Conservation (phyloP, 768 basidiomycete genomes). For the Termitomyces sp. region DNA sequence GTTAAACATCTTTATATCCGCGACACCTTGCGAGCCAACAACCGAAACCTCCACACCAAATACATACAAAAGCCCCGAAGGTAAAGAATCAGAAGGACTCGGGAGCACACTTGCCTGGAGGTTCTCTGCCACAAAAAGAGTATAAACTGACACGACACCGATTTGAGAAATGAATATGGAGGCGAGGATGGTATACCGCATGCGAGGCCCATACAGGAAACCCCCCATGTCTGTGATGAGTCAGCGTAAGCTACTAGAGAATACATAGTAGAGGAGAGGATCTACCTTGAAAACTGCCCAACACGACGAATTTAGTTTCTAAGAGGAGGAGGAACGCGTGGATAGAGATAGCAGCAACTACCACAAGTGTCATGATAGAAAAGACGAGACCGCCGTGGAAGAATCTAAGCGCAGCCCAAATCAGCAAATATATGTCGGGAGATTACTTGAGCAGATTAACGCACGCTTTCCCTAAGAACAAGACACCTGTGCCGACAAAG, state of each 20-base stretch:
- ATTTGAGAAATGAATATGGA: slow-evolving; percentile 89
- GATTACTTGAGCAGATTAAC: slow-evolving; percentile 19
- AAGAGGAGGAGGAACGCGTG: slow-evolving; percentile 93
- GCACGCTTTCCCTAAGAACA: slow-evolving; percentile 94
- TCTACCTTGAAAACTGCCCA: slow-evolving; percentile 95
- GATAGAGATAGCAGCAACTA: slow-evolving; percentile 83
- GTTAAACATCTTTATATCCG: slow-evolving; percentile 85
- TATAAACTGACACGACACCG: slow-evolving; percentile 87
- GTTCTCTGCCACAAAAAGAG: slow-evolving; percentile 94
- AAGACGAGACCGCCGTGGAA: slow-evolving; percentile 94
- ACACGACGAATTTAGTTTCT: slow-evolving; percentile 84
- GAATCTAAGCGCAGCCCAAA: slow-evolving; percentile 60
- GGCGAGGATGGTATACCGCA: slow-evolving; percentile 84
- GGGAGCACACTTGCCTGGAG: slow-evolving; percentile 46
- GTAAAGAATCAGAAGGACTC: too few species aligned
- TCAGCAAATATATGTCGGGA: neutral
- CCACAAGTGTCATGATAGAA: slow-evolving; percentile 69
- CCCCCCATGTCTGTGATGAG: slow-evolving; percentile 81
- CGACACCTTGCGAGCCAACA: slow-evolving; percentile 66
- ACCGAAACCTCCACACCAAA: slow-evolving; percentile 77
- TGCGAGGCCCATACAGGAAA: slow-evolving; percentile 84
- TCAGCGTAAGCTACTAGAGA: neutral
- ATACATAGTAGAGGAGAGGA: rapidly evolving
- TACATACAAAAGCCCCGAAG: slow-evolving; percentile 82
- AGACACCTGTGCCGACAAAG: slow-evolving; percentile 96